These are phyloP conservation scores for Sodiomyces alkalinus DNA, from an alignment of 2,329 filamentous ascomycete genomes.

Conservation along the genomic window DNA sequence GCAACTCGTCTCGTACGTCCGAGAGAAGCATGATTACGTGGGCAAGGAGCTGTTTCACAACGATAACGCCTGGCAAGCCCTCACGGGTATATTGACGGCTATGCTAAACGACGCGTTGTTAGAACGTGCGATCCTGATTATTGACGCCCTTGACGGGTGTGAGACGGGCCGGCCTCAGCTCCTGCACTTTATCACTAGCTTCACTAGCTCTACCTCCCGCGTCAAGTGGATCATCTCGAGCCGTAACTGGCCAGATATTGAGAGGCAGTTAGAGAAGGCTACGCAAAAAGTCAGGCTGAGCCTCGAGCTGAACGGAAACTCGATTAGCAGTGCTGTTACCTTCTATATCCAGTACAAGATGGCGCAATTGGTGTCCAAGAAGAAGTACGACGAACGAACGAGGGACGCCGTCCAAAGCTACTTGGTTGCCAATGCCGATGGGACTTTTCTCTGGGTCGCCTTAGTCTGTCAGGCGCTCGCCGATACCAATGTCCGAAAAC, in stretches of 20 bases:
- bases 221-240: slow-evolving; percentile 29
- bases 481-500: neutral
- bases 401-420: slow-evolving; percentile 4
- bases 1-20: slow-evolving; percentile 2
- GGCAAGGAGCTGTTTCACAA: slow-evolving; percentile 23
- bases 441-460: slow-evolving; percentile 24
- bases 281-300: slow-evolving; percentile 11
- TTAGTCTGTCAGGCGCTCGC: slow-evolving; percentile 8
- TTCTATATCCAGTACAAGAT: slow-evolving; percentile 15
- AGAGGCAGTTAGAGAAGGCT: slow-evolving; percentile 12
- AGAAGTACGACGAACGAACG: slow-evolving; percentile 2
- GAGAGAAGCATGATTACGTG: slow-evolving; percentile 3
- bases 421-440: slow-evolving; percentile 16
- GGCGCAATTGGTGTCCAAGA: slow-evolving; percentile 8
- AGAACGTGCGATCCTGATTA: slow-evolving; percentile 16
- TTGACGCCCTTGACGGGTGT: slow-evolving; percentile 11
- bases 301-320: slow-evolving; percentile 20
- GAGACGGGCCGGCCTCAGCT: slow-evolving; percentile 9
- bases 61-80: slow-evolving; percentile 11
- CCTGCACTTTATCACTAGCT: slow-evolving; percentile 16
- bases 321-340: slow-evolving; percentile 13
- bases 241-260: slow-evolving; percentile 23
- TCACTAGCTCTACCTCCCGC: slow-evolving; percentile 1
- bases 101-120: slow-evolving; percentile 25
- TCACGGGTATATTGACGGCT: slow-evolving; percentile 20